Conservation (phyloP, 768 basidiomycete genomes). For the Phanerochaete sordida region DNA sequence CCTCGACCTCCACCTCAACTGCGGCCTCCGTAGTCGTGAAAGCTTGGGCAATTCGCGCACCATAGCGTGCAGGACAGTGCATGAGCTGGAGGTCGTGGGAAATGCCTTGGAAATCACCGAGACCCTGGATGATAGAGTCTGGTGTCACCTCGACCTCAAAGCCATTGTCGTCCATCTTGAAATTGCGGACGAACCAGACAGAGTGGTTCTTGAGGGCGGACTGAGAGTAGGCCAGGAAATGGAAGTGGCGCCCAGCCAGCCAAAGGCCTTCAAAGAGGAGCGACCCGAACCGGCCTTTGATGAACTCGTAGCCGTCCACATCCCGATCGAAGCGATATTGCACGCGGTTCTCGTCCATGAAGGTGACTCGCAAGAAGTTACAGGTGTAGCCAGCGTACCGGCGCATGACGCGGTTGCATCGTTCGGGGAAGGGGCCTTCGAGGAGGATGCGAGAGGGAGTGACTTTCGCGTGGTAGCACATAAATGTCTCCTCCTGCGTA, state of each 20-base stretch:
- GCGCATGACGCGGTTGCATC: constrained; percentile 78
- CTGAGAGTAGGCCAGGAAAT: constrained; percentile 19
- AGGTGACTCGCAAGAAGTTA: constrained; percentile 76
- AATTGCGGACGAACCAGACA: constrained; percentile 19
- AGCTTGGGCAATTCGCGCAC: constrained; percentile 61
- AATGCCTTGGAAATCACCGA: constrained; percentile 48
- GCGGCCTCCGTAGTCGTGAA: constrained; percentile 68
- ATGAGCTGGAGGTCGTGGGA: constrained; percentile 42
- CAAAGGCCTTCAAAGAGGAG: constrained; percentile 17
- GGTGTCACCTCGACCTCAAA: constrained; percentile 22
- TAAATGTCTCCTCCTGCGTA: constrained; percentile 29
- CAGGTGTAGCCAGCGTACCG: constrained; percentile 54
- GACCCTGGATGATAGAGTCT: constrained; percentile 41
- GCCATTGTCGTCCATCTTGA: neutral
- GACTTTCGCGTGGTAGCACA: constrained; percentile 64
- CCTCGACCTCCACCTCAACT: constrained; percentile 33
- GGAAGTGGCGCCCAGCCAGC: constrained; percentile 17
- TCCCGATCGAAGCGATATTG: constrained; percentile 35
- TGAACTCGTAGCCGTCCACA: constrained; percentile 29
- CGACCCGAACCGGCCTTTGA: constrained; percentile 16
- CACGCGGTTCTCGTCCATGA: constrained; percentile 74
- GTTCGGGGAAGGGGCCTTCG: constrained; percentile 68
- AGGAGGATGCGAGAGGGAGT: constrained; percentile 70
- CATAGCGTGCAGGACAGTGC: constrained; percentile 59
- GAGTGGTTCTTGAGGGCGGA: constrained; percentile 19